Base-by-base conservation (phyloP, 2,329 filamentous ascomycete species). In the Cladosporium colombiae region DNA sequence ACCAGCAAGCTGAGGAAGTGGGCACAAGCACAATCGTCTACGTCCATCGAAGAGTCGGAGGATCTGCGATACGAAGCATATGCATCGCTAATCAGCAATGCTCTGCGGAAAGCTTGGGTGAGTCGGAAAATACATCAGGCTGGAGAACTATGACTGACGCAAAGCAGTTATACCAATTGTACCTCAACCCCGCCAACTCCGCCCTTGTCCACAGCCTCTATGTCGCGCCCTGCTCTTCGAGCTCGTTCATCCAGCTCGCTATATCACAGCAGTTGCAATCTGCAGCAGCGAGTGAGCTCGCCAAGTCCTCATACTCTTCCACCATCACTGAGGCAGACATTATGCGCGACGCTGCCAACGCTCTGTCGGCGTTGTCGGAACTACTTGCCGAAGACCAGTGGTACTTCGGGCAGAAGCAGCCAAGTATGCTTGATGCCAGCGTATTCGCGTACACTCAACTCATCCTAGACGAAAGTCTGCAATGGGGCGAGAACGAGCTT, bases 401-500 rank as follows among this genome's bases (percentile, higher is more conserved):
- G 82, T 91, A 90, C 76, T 90, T 89, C 73, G 83, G 81, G 5
- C 75, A 76, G 65, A 60, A 77, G 33, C 75, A 78, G 18, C 92
- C 94, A 0, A 87, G 88, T 0, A 74, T 94, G 27, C 94, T 98
- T 71, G 95, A 99, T 78, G 93, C 94, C 7, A 88, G 87, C 63
- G 86, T 98, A 2, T 98, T 97, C 79, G 89, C 92, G 3, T 99
- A 97, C 78, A 93, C 91, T 0, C 88, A 96, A 77, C 81, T 96
- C 60, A 81, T 98, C 62, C 79, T 96, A 61, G 87, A 91, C 67
- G 83, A 88, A 37, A 73, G 72, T 1, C 73, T 92, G 69, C 81
- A 79, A 1, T 93, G 91, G 91, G 81, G 80, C 66, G 86, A 91
- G 65, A 84, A 83, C 67, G 81, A 82, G 62, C 79, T 96, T 61